Base-by-base conservation (phyloP, 2,329 filamentous ascomycete genomes). In the Pestalotiopsis sp. region DNA sequence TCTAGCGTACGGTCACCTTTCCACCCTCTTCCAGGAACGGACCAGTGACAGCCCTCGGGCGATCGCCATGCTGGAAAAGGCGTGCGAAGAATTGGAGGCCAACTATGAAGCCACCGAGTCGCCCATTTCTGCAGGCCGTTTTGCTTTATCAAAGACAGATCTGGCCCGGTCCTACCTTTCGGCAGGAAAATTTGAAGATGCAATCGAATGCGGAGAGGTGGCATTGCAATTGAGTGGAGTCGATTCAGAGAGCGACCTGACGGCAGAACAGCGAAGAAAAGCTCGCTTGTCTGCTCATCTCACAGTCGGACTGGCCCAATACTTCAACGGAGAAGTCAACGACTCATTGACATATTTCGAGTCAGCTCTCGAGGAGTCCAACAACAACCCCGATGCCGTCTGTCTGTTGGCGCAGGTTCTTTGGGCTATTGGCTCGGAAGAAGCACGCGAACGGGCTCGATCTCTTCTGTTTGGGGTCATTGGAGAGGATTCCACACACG, bases 371-470 rank as follows among this genome's bases (percentile, higher is more conserved):
- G 86, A 91, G 68, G 94, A 97, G 77, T 94, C 92, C 1, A 83
- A 88, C 38, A 88, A 88, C 49, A 90, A 94, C 70, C 92, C 95
- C 0, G 94, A 98, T 76, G 92, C 95, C 1, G 91, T 94, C 0
- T 98, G 95, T 75, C 85, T 98, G 13, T 85, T 98, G 13, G 93
- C 95, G 0, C 94, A 98, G 80, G 93, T 98, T 0, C 86, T 98
- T 0, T 99, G 96, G 95, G 95, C 95, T 0, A 94, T 93, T 72
- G 94, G 93, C 9, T 90, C 90, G 0, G 88, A 91, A 6, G 86
- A 90, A 0, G 92, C 95, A 67, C 89, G 91, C 61, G 89, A 91
- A 64, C 90, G 92, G 70, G 95, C 95, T 17, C 88, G 94, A 3
- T 90, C 92, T 66, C 88, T 93, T 71, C 86, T 99, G 0, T 95